Evolutionary conservation across 164 flowering plant genomes (phyloP), one percentile per base, ranked within the genome.

Genomic region (Dillenia suffruticosa): DNA sequence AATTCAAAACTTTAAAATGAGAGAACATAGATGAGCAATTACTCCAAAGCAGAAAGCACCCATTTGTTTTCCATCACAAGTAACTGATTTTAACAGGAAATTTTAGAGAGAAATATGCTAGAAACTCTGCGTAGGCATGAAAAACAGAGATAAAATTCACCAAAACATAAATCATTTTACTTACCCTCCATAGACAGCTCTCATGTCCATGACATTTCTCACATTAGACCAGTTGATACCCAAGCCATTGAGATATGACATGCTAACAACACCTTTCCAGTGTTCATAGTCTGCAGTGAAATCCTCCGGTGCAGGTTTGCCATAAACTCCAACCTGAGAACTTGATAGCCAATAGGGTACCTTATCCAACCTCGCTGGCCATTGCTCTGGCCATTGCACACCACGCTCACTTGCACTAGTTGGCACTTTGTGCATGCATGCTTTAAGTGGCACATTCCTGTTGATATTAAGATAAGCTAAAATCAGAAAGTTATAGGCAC

Each of bases 161-260:
- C 17, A 48, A 9, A 12, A 19, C 19, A 2, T 12, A 63, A 61
- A 49, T 48, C 5, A 44, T 52, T 67, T 67, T 62, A 49, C 90
- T 86, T 84, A 95, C 98, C 99, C 97, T 83, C 99, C 99, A 73
- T 95, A 95, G 54, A 90, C 73, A 59, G 99, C 59, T 79, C 92
- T 82, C 99, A 95, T 95, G 81, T 95, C 99, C 97, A 95, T 92
- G 64, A 88, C 95, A 78, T 92, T 95, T 59, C 99, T 81, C 47
- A 92, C 92, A 11, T 62, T 59, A 50, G 89, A 76, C 99, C 98
- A 95, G 74, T 72, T 75, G 50, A 95, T 84, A 40, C 96, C 96
- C 70, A 92, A 54, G 9, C 92, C 97, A 47, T 68, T 77, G 9
- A 88, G 69, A 68, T 95, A 95, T 1, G 94, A 85, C 56, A 83